phyloP scores from a whole-genome alignment of 116 monocot species.

The Iris pallida region DNA sequence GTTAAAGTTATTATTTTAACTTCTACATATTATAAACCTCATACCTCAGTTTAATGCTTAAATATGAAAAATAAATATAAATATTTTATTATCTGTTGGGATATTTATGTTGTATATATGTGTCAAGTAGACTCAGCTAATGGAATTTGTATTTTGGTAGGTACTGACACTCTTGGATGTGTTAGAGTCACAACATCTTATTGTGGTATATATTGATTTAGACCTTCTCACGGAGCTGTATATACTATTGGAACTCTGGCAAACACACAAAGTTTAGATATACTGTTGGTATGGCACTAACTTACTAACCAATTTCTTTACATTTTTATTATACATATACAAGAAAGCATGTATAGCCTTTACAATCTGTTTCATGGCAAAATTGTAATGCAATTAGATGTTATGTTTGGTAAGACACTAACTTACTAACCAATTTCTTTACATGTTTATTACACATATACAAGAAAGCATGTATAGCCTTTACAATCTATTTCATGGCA shows the following conservation, averaged over 20 bases:
- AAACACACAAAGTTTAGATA: conserved; percentile 82
- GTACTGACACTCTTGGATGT: conserved; percentile 80
- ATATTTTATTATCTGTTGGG: background rate
- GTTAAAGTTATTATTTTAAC: too few species aligned
- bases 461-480: too few species aligned
- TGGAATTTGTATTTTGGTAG: conserved; percentile 24
- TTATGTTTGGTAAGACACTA: too few species aligned
- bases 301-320: too few species aligned
- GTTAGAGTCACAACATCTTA: conserved; percentile 88
- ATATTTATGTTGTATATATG: background rate
- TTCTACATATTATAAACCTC: too few species aligned
- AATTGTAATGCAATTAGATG: too few species aligned
- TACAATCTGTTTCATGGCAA: too few species aligned
- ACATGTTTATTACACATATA: too few species aligned
- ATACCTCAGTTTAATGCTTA: background rate
- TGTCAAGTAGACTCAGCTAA: conserved; percentile 8
- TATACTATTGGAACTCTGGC: conserved; percentile 60
- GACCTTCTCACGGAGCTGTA: conserved; percentile 73
- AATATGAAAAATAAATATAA: background rate
- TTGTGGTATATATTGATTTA: conserved; percentile 78
- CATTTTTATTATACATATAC: too few species aligned
- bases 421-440: too few species aligned
- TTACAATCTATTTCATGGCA: too few species aligned
- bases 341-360: too few species aligned
- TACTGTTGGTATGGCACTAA: conserved; percentile 56